These are phyloP conservation scores for Russula foetens DNA, from an alignment of 768 basidiomycete species.

Conservation along the genomic window DNA sequence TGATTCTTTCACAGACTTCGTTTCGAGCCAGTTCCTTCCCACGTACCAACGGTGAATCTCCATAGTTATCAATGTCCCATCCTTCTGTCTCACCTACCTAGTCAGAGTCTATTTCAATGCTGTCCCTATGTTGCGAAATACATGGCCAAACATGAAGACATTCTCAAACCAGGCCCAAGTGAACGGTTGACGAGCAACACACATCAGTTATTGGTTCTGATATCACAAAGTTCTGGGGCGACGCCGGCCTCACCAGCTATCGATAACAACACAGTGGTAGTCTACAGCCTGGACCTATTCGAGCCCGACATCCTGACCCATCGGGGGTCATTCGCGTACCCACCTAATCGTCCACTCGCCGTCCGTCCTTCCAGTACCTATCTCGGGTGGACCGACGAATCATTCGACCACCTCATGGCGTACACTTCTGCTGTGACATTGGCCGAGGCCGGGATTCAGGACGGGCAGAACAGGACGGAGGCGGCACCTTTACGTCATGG, in stretches of 20 bases:
- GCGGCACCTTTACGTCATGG: background rate
- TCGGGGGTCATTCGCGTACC: background rate
- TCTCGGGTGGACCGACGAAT: background rate
- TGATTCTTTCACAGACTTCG: slow-evolving; percentile 28
- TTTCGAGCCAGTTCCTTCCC: slow-evolving; percentile 27
- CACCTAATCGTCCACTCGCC: background rate
- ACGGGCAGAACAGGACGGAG: background rate
- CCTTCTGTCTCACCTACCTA: background rate
- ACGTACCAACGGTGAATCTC: slow-evolving; percentile 17
- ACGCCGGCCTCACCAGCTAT: background rate
- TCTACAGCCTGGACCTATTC: background rate
- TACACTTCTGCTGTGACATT: background rate
- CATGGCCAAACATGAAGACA: background rate
- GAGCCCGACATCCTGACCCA: slow-evolving; percentile 1
- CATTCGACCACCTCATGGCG: background rate
- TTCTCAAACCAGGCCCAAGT: slow-evolving; percentile 3
- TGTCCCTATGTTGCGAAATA: background rate
- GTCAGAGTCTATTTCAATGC: slow-evolving; percentile 8
- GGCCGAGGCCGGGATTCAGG: background rate
- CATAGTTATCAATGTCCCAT: background rate
- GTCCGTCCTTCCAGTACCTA: background rate
- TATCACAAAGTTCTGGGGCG: background rate
- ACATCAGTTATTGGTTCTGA: background rate
- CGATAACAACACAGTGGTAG: background rate
- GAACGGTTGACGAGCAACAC: background rate